These are phyloP conservation scores for Candida tallmaniae DNA, from an alignment of 805 yeast genomes.

Conservation along the genomic window DNA sequence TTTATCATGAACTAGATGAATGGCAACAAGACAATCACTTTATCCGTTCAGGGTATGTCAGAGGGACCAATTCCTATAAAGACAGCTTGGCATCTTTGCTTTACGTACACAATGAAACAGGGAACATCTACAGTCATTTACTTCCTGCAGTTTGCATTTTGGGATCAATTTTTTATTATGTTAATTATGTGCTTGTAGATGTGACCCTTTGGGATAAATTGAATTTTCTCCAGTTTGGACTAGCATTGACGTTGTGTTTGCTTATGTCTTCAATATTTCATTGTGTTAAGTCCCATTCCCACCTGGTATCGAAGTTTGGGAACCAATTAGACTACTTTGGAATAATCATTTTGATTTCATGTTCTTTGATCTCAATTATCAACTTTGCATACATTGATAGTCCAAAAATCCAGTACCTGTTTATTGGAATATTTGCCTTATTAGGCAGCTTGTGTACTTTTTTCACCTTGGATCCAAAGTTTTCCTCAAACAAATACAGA, in stretches of 20 bases:
- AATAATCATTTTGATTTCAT: conserved; percentile 61
- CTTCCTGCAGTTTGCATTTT: conserved; percentile 41
- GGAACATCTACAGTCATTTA: conserved; percentile 67
- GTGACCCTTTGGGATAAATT: conserved; percentile 38
- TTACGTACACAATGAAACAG: conserved; percentile 65
- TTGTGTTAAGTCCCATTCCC: conserved; percentile 63
- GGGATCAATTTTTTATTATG: conserved; percentile 18
- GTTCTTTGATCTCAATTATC: conserved; percentile 49
- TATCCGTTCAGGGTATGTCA: conserved; percentile 61
- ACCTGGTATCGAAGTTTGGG: conserved; percentile 47
- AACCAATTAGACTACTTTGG: conserved; percentile 76
- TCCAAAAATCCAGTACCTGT: conserved; percentile 29
- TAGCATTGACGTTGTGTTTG: conserved; percentile 58
- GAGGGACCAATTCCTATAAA: conserved; percentile 44
- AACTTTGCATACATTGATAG: conserved; percentile 44
- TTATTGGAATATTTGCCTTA: conserved; percentile 41
- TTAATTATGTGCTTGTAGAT: conserved; percentile 15
- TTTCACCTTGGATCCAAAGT: conserved; percentile 60
- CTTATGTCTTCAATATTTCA: conserved; percentile 66
- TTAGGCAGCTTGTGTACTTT: conserved; percentile 62
- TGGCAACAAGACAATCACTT: conserved; percentile 77
- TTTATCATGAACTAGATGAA: conserved; percentile 55
- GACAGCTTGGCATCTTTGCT: conserved; percentile 46
- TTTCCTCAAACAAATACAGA: conserved; percentile 69
- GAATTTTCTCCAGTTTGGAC: conserved; percentile 49